These are phyloP conservation scores for Starmerella gropengiesseri DNA, from an alignment of 805 yeast genomes.

Conservation along the genomic window DNA sequence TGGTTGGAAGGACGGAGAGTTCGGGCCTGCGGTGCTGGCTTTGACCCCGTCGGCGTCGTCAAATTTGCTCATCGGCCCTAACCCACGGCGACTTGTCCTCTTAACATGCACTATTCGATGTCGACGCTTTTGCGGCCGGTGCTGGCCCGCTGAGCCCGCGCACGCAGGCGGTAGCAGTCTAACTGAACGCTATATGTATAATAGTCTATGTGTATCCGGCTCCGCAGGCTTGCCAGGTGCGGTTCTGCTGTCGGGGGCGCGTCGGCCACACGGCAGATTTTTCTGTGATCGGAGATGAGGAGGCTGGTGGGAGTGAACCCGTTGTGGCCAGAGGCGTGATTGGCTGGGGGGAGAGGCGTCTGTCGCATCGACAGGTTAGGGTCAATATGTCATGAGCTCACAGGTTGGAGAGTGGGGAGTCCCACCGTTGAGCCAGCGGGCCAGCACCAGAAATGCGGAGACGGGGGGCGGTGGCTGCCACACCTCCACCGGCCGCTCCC, in stretches of 20 bases:
- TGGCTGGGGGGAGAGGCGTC: background rate
- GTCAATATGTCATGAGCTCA: no score
- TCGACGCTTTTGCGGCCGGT: background rate
- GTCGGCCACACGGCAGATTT: background rate
- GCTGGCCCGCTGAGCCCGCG: no score
- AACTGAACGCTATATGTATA: background rate
- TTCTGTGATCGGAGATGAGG: background rate
- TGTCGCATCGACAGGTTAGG: no score
- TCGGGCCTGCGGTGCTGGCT: conserved; percentile 8
- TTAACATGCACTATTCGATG: conserved; percentile 12
- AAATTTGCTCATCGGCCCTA: conserved; percentile 19
- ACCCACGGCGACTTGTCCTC: conserved; percentile 15
- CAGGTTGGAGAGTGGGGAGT: no score
- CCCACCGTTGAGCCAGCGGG: no score
- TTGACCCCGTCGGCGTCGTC: conserved; percentile 20
- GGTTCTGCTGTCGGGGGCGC: no score
- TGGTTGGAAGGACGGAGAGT: conserved; percentile 20
- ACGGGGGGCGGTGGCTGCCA: no score
- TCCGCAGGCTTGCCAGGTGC: background rate
- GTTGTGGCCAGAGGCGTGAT: conserved; percentile 1
- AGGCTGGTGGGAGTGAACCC: conserved; percentile 2
- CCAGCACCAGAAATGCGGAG: no score
- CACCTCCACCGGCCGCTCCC: no score
- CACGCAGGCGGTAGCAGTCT: no score
- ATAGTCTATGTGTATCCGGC: background rate